A percentile compares a stretch with the other conserved stretches of the same genome.
These are phyloP conservation scores for Blastocladiella emersonii DNA, from an alignment of 371 early-diverging fungal genomes.

Conservation along the genomic window DNA sequence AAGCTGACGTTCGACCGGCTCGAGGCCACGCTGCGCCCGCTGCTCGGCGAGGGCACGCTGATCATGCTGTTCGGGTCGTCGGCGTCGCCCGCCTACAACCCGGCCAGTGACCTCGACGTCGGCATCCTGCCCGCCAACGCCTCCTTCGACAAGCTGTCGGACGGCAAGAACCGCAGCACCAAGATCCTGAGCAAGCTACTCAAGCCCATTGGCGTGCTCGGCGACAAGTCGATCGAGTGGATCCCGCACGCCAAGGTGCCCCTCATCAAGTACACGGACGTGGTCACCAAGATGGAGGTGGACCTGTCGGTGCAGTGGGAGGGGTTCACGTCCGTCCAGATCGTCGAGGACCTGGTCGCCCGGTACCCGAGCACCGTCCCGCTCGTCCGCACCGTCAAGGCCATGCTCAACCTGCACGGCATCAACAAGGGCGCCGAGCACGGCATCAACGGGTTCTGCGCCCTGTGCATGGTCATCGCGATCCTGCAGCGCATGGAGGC, in stretches of 20 bases:
- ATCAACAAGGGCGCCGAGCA: neutral
- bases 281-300: neutral
- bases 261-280: neutral
- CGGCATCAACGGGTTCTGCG: conserved; percentile 1
- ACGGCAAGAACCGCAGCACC: neutral
- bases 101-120: neutral
- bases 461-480: neutral
- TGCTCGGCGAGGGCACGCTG: neutral
- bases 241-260: neutral
- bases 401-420: neutral
- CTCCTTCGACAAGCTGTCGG: neutral
- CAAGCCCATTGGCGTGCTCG: neutral
- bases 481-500: neutral
- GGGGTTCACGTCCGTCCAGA: neutral
- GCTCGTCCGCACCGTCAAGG: neutral
- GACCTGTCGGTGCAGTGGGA: neutral
- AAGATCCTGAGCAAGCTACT: neutral
- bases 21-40: neutral
- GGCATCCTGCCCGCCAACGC: neutral
- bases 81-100: neutral
- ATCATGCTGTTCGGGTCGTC: neutral
- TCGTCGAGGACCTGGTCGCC: neutral
- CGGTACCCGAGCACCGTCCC: neutral
- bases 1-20: neutral
- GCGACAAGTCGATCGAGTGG: neutral